Conservation (phyloP, 2,329 filamentous ascomycete genomes). For the Madurella mycetomatis region DNA sequence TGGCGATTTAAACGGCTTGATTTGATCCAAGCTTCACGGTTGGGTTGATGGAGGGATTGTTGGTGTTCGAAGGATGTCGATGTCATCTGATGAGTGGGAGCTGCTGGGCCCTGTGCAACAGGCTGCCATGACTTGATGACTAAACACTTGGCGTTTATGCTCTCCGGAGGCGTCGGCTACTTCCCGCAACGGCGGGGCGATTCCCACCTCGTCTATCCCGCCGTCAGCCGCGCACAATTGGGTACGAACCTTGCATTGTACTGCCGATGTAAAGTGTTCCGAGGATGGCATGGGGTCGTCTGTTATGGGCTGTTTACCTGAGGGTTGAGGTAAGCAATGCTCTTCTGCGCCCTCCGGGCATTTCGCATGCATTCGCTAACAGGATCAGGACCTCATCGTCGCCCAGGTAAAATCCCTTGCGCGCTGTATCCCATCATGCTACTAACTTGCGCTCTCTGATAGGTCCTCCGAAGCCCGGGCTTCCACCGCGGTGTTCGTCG, state of each 20-base stretch:
- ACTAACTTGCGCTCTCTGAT: not conserved
- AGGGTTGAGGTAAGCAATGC: conserved; percentile 13
- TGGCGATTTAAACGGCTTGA: not conserved
- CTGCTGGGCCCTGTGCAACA: too few relatives aligned
- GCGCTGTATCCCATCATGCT: too few relatives aligned
- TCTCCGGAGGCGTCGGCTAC: too few relatives aligned
- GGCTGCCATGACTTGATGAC: too few relatives aligned
- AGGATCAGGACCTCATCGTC: conserved; percentile 22
- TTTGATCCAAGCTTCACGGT: too few relatives aligned
- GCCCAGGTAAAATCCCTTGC: conserved; percentile 12
- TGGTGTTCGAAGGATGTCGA: too few relatives aligned
- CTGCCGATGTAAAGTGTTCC: not conserved
- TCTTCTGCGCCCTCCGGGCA: not conserved
- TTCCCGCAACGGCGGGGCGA: too few relatives aligned
- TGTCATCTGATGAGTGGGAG: too few relatives aligned
- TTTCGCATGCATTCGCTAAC: not conserved
- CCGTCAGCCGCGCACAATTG: not conserved
- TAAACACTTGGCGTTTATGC: too few relatives aligned
- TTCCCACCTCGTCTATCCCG: not conserved
- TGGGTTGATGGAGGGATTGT: too few relatives aligned
- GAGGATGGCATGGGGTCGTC: conserved; percentile 11
- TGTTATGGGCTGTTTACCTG: conserved; percentile 12
- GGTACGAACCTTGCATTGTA: not conserved
- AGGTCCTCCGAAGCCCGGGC: conserved; percentile 43
- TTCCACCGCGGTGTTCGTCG: conserved; percentile 51